Percentiles rank a stretch among this genome's conserved stretches.
These are phyloP conservation scores for Penicillium frequentans DNA, from an alignment of 2,329 filamentous ascomycete species.

Conservation along the genomic window DNA sequence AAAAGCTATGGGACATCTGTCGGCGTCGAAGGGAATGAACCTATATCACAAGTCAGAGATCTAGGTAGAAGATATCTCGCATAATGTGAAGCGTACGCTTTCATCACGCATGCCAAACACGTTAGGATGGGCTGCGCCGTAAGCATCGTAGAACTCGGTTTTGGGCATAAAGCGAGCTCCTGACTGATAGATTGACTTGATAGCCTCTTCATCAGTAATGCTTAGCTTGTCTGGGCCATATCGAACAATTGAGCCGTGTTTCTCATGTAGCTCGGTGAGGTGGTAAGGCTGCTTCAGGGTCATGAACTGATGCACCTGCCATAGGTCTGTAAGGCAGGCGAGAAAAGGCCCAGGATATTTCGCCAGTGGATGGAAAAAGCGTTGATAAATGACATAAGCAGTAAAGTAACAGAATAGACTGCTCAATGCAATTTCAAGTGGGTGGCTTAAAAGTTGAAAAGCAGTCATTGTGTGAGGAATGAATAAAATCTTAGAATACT, in stretches of 20 bases:
- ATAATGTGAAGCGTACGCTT: background rate
- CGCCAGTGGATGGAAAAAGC: constrained; percentile 29
- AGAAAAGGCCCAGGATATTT: constrained; percentile 32
- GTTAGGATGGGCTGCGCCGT: constrained; percentile 31
- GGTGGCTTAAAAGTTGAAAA: background rate
- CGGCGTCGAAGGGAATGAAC: constrained; percentile 8
- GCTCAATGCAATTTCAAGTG: background rate
- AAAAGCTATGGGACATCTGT: constrained; percentile 35
- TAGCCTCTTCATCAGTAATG: constrained; percentile 28
- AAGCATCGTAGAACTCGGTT: constrained; percentile 38
- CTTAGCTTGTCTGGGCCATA: constrained; percentile 34
- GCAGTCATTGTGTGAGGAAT: background rate
- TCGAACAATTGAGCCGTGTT: constrained; percentile 28
- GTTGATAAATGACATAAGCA: constrained; percentile 3
- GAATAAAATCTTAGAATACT: background rate
- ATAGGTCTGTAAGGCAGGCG: constrained; percentile 34
- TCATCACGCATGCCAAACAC: constrained; percentile 37
- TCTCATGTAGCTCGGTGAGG: constrained; percentile 26
- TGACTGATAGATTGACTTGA: constrained; percentile 31
- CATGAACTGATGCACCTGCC: constrained; percentile 29
- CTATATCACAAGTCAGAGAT: background rate
- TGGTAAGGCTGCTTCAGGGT: constrained; percentile 21
- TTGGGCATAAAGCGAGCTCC: constrained; percentile 31
- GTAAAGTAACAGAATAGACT: background rate
- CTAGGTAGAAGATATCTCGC: background rate